These are phyloP conservation scores for Pyrrhoderma lamaoense DNA, from an alignment of 1,284 basidiomycete species.

Conservation along the genomic window DNA sequence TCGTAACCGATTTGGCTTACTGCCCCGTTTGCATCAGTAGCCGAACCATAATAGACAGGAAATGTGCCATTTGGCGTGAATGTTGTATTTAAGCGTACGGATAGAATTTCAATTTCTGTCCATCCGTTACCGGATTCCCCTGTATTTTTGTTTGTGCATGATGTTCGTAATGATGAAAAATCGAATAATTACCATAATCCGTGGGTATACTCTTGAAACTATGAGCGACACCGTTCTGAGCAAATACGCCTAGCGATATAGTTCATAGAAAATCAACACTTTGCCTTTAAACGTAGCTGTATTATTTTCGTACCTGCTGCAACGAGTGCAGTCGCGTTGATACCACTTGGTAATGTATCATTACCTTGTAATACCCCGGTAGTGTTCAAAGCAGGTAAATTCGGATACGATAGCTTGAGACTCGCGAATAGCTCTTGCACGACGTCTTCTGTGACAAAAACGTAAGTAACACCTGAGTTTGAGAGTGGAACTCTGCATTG, in stretches of 20 bases:
- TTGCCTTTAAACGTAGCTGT: too few species aligned
- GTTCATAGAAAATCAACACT: too few species aligned
- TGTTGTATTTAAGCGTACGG: conserved; percentile 6
- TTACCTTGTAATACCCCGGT: conserved; percentile 19
- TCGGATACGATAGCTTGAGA: conserved; percentile 24
- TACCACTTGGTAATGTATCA: conserved; percentile 22
- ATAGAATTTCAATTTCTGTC: conserved; percentile 5
- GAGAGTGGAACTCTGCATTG: conserved; percentile 1
- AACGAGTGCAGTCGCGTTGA: conserved; percentile 25
- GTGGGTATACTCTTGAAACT: conserved; percentile 2
- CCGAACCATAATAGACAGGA: background rate
- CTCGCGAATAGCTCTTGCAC: conserved; percentile 28
- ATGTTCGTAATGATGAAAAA: too few species aligned
- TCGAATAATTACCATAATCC: background rate
- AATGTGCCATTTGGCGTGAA: conserved; percentile 9
- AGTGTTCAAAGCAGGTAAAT: conserved; percentile 23
- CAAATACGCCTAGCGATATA: background rate
- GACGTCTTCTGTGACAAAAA: conserved; percentile 30
- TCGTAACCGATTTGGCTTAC: conserved; percentile 6
- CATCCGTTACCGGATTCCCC: conserved; percentile 7
- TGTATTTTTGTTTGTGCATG: background rate
- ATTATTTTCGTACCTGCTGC: conserved; percentile 20
- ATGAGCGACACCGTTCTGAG: conserved; percentile 10
- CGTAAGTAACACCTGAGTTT: conserved; percentile 25
- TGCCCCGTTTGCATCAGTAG: background rate